Conservation (phyloP, 208 protist genomes). For the Acanthamoeba culbertsoni region DNA sequence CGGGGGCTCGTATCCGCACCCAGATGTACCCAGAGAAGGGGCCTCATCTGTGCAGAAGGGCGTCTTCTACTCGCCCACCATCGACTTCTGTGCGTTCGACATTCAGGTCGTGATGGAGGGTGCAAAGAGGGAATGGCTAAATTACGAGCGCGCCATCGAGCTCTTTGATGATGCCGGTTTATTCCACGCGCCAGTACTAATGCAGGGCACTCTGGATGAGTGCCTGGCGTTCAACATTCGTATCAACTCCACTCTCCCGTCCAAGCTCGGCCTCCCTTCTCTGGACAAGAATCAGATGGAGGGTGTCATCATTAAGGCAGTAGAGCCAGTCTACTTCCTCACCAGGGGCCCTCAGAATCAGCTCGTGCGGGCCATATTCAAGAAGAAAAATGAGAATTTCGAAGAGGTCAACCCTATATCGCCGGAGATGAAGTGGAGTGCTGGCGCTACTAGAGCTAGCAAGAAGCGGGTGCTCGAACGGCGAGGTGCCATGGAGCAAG, state of each 20-base stretch:
- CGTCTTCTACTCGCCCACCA: background rate
- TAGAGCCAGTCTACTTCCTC: background rate
- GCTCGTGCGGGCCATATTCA: background rate
- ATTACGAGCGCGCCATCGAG: background rate
- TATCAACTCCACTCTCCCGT: background rate
- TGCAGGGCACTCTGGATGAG: background rate
- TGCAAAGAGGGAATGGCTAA: background rate
- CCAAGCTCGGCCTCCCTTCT: background rate
- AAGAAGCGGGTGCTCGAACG: background rate
- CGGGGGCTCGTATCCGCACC: background rate
- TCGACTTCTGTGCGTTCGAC: constrained; percentile 5
- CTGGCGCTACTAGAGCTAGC: background rate
- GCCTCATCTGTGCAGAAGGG: background rate
- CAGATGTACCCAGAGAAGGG: background rate
- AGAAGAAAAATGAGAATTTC: background rate
- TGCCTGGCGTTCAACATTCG: background rate
- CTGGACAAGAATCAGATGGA: background rate
- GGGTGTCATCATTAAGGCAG: background rate
- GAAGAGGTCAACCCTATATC: background rate
- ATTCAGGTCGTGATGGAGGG: background rate
- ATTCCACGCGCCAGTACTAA: background rate
- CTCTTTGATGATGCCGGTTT: background rate
- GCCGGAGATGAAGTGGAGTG: background rate
- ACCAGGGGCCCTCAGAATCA: background rate
- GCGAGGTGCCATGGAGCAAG: background rate